Base-by-base conservation (phyloP, 805 yeast species). In the Candida vartiovaarae region DNA sequence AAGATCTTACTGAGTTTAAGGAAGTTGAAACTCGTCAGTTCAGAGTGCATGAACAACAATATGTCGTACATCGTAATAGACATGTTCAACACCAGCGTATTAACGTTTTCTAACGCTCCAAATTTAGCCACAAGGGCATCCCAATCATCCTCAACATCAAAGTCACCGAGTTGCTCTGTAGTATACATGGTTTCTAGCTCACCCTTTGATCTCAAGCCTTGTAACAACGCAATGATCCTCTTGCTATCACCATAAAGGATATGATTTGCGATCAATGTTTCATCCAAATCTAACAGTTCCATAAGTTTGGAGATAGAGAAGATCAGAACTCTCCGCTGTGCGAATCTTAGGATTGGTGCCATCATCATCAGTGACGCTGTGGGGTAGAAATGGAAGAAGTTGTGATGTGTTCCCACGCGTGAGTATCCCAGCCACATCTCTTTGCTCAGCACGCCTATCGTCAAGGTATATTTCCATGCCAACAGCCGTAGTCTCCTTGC, bases 1-100 rank as follows among this genome's bases (percentile, higher is more conserved):
- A 49, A 49, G 32, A 49, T 44, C 39, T 49, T 49, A 9, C 45
- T 44, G 11, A 49, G 48, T 20, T 44, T 49, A 44, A 49, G 40
- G 33, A 49, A 44, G 44, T 46, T 49, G 44, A 46, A 46, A 3
- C 39, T 42, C 5, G 48, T 35, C 8, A 39, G 36, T 3, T 33
- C 42, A 7, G 50, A 42, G 33, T 38, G 46, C 50, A 49, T 49
- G n/a, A 39, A 31, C 4, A 11, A 15, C 25, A 49, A 25, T 8
- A 45, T 43, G 26, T 44, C 48, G 10, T 43, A 44, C 36, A 45
- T 40, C 20, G 44, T 30, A 20, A 41, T 46, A 8, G 42, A 28
- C 24, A 46, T 15, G 35, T 46, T 44, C 15, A 42, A 36, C 24
- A 49, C 41, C 7, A 49, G 36, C 42, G 45, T 46, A 15, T 41